Conservation (phyloP, 2,329 filamentous ascomycete genomes). For the Penicillium griseofulvum region DNA sequence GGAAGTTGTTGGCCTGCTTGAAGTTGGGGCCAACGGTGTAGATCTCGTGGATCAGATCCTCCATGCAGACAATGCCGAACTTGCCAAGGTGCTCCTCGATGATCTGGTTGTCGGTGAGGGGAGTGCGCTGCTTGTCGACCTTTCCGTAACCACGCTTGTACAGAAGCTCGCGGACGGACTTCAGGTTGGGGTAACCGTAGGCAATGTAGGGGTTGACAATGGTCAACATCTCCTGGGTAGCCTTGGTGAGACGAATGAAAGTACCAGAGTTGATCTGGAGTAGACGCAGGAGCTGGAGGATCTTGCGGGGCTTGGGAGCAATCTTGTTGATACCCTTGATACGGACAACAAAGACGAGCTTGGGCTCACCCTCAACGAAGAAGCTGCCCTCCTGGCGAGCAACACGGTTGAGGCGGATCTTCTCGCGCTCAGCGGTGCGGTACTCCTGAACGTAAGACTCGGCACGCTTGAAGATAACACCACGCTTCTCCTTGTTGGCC, state of each 20-base stretch:
- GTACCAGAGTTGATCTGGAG: slow-evolving; percentile 99
- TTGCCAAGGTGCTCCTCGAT: slow-evolving; percentile 96
- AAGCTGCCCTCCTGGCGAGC: slow-evolving; percentile 90
- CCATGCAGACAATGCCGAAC: slow-evolving; percentile 98
- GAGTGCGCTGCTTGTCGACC: slow-evolving; percentile 95
- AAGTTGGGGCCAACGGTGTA: slow-evolving; percentile 98
- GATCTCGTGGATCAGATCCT: slow-evolving; percentile 99
- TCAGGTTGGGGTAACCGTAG: slow-evolving; percentile 99
- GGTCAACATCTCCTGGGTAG: slow-evolving; percentile 94
- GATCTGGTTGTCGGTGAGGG: slow-evolving; percentile 95
- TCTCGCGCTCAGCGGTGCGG: slow-evolving; percentile 96
- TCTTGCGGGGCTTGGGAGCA: slow-evolving; percentile 99
- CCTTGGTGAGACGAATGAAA: slow-evolving; percentile 97
- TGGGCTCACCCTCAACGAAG: slow-evolving; percentile 91
- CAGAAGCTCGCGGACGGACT: slow-evolving; percentile 97
- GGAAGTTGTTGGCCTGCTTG: slow-evolving; percentile 99
- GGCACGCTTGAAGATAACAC: slow-evolving; percentile 98
- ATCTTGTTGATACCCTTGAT: slow-evolving; percentile 99
- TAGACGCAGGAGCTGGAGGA: slow-evolving; percentile 97
- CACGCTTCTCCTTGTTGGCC: slow-evolving; percentile 98
- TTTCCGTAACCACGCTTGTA: slow-evolving; percentile 99
- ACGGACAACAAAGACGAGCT: slow-evolving; percentile 95
- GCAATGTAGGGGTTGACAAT: slow-evolving; percentile 98
- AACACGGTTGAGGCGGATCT: slow-evolving; percentile 85
- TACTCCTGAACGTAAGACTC: slow-evolving; percentile 99